A percentile compares a stretch with the other conserved stretches of the same genome.
Conservation (phyloP, 345 rosid species). For the Cardiospermum halicacabum region DNA sequence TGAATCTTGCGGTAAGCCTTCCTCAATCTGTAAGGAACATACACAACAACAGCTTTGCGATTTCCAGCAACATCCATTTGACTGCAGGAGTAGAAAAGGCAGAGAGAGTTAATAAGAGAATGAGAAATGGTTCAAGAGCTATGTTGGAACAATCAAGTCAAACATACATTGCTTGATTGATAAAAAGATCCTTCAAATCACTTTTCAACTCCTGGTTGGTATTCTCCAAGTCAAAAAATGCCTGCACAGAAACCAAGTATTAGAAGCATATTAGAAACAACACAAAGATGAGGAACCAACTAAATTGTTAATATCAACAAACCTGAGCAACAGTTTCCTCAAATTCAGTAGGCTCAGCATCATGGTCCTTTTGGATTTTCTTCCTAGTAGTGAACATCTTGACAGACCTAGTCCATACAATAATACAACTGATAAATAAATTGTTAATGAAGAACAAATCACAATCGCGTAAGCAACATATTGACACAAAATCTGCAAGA, state of each 20-base stretch:
- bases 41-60: slow-evolving; percentile 79
- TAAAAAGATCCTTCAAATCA: slow-evolving; percentile 78
- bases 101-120: not conserved
- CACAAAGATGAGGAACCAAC: not conserved
- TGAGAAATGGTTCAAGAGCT: not conserved
- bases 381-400: slow-evolving; percentile 73
- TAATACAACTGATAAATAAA: not conserved
- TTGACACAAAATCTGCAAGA: no score
- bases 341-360: slow-evolving; percentile 76
- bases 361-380: slow-evolving; percentile 87
- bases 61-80: slow-evolving; percentile 66
- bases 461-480: not conserved
- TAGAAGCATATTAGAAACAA: not conserved
- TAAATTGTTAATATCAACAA: not conserved
- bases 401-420: slow-evolving; percentile 28
- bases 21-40: slow-evolving; percentile 78
- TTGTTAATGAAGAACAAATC: no score
- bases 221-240: slow-evolving; percentile 76
- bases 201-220: slow-evolving; percentile 78
- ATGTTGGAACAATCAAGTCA: not conserved
- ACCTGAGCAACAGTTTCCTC: slow-evolving; percentile 89
- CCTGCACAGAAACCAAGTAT: slow-evolving; percentile 37
- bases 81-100: slow-evolving; percentile 31
- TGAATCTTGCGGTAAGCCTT: slow-evolving; percentile 86
- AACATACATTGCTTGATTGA: slow-evolving; percentile 66